Evolutionary conservation across 495 filamentous ascomycete species (phyloP).

Genomic region (Penicillium paradoxum): DNA sequence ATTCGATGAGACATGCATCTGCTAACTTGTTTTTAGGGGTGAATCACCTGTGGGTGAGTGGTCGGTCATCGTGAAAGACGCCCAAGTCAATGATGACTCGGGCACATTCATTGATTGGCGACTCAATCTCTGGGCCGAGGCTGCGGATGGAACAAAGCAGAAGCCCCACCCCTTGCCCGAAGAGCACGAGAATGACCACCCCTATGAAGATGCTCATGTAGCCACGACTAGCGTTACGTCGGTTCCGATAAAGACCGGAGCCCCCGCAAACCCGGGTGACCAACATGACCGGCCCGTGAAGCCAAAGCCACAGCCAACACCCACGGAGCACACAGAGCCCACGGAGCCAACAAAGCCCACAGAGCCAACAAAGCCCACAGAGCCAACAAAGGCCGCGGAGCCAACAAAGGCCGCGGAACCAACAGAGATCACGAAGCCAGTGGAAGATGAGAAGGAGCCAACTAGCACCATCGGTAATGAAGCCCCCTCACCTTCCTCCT

Average conservation of each 20-base stretch:
- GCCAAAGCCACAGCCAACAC: conserved; percentile 43
- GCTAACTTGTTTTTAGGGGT: conserved; percentile 54
- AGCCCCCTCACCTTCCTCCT: conserved; percentile 39
- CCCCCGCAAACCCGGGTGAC: conserved; percentile 55
- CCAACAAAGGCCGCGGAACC: not conserved
- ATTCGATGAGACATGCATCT: not conserved
- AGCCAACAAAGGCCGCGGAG: not conserved
- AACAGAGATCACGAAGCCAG: not conserved
- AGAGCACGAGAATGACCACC: conserved; percentile 81
- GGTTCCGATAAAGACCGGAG: conserved; percentile 40
- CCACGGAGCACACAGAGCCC: conserved; percentile 17
- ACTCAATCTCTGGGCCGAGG: conserved; percentile 89
- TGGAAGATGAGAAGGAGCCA: conserved; percentile 23
- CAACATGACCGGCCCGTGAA: conserved; percentile 75
- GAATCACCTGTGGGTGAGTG: conserved; percentile 83
- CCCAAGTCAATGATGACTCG: conserved; percentile 64
- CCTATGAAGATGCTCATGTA: conserved; percentile 48
- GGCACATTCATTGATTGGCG: conserved; percentile 90
- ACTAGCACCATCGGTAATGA: conserved; percentile 30
- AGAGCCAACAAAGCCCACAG: no score
- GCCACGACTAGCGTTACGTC: conserved; percentile 50
- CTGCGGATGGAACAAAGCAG: conserved; percentile 66
- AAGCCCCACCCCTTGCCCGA: conserved; percentile 74
- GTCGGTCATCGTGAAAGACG: conserved; percentile 88
- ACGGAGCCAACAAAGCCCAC: conserved; percentile 13